Evolutionary conservation across 768 basidiomycete species (phyloP).

Genomic region (Naganishia randhawae): DNA sequence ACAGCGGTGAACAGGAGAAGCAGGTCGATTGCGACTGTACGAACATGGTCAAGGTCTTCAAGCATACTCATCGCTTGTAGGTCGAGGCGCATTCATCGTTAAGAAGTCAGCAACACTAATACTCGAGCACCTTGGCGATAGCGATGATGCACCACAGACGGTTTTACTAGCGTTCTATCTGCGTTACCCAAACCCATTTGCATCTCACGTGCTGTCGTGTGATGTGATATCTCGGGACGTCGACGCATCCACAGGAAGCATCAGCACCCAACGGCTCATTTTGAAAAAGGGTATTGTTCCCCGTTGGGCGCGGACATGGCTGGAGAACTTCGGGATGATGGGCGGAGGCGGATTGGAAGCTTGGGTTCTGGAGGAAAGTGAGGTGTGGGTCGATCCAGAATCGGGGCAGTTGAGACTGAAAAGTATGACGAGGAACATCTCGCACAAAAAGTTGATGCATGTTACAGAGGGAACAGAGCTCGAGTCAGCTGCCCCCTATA

Average conservation of each 20-base stretch:
- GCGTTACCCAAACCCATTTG: conserved; percentile 92
- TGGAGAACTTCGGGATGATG: conserved; percentile 53
- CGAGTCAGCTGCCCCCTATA: conserved; percentile 55
- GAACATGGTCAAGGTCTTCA: conserved; percentile 31
- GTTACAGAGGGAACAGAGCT: conserved; percentile 78
- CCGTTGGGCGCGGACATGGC: conserved; percentile 80
- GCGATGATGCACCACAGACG: conserved; percentile 87
- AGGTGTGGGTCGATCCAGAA: conserved; percentile 60
- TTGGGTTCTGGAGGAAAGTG: conserved; percentile 92
- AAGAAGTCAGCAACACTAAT: neutral
- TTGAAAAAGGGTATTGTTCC: conserved; percentile 88
- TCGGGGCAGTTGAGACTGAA: conserved; percentile 52
- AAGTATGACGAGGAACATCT: conserved; percentile 81
- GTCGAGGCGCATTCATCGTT: neutral
- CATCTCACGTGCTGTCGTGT: conserved; percentile 87
- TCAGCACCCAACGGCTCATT: conserved; percentile 83
- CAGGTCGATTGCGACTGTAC: neutral
- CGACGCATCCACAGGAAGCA: conserved; percentile 64
- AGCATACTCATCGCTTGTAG: conserved; percentile 29
- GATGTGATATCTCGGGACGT: conserved; percentile 84
- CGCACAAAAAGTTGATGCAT: conserved; percentile 90
- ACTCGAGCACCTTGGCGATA: conserved; percentile 8
- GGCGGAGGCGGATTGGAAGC: conserved; percentile 68
- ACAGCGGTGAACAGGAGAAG: neutral
- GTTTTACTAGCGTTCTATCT: conserved; percentile 90